A percentile compares a stretch with the other conserved stretches of the same genome.
These are phyloP conservation scores for Colletotrichum aenigma DNA, from an alignment of 2,329 filamentous ascomycete genomes.

Conservation along the genomic window DNA sequence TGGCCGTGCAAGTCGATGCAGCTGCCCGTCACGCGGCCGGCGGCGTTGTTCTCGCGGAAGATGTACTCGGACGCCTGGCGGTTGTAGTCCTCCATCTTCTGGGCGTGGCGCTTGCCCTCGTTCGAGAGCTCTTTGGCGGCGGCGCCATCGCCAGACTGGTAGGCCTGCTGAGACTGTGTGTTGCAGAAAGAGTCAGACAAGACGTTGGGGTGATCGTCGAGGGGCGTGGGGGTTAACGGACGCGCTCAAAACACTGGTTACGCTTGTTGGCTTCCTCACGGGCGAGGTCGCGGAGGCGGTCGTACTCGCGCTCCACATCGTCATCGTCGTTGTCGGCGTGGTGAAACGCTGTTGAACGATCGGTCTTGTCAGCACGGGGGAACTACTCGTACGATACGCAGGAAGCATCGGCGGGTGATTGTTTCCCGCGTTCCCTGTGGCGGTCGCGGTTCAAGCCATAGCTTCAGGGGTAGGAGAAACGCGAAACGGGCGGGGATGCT, in stretches of 20 bases:
- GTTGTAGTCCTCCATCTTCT: slow-evolving; percentile 87
- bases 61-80: slow-evolving; percentile 91
- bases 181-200: background rate
- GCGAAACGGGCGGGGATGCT: background rate
- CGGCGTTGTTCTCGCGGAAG: slow-evolving; percentile 91
- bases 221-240: slow-evolving; percentile 39
- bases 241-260: slow-evolving; percentile 75
- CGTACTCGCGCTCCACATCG: slow-evolving; percentile 84
- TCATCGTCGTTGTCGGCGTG: slow-evolving; percentile 67
- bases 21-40: slow-evolving; percentile 75
- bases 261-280: slow-evolving; percentile 81
- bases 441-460: background rate
- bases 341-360: slow-evolving; percentile 69
- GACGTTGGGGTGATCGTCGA: background rate
- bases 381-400: background rate
- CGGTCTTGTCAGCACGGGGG: background rate
- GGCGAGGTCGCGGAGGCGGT: slow-evolving; percentile 84
- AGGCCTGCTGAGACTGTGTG: slow-evolving; percentile 75
- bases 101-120: slow-evolving; percentile 83
- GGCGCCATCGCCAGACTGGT: slow-evolving; percentile 81
- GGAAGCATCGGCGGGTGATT: background rate
- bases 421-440: background rate
- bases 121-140: slow-evolving; percentile 83
- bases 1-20: slow-evolving; percentile 95
- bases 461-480: background rate